Conservation (phyloP, 768 basidiomycete species). For the Russula sp. region DNA sequence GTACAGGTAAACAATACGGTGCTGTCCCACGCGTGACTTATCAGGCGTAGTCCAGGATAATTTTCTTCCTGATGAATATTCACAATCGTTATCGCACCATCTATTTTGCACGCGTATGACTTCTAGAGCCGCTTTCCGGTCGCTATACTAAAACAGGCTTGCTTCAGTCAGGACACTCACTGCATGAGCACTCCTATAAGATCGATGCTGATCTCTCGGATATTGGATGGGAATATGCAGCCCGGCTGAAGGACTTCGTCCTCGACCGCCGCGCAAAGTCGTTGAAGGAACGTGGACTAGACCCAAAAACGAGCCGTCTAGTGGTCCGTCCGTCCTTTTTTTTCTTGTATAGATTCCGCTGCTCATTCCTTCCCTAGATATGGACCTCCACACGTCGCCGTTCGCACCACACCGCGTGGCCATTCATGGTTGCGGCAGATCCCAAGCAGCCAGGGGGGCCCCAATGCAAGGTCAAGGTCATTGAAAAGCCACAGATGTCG, state of each 20-base stretch:
- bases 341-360: neutral
- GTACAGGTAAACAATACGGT: conserved; percentile 49
- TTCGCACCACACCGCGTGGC: conserved; percentile 95
- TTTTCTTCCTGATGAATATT: conserved; percentile 99
- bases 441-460: conserved; percentile 25
- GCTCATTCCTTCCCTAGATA: conserved; percentile 46
- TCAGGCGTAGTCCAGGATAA: conserved; percentile 69
- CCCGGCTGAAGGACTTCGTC: conserved; percentile 84
- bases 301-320: conserved; percentile 52
- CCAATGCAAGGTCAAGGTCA: conserved; percentile 62
- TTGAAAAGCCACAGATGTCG: conserved; percentile 94
- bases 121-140: neutral
- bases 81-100: conserved; percentile 91
- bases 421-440: conserved; percentile 50
- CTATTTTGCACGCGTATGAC: conserved; percentile 87
- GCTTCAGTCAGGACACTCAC: conserved; percentile 87
- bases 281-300: conserved; percentile 63
- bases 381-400: conserved; percentile 95
- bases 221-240: conserved; percentile 93
- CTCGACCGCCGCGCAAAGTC: conserved; percentile 74
- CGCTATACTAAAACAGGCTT: neutral
- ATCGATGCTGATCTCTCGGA: conserved; percentile 96
- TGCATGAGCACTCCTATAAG: conserved; percentile 98
- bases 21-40: conserved; percentile 7
- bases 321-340: conserved; percentile 45